Evolutionary conservation across 2,329 filamentous ascomycete genomes (phyloP), one percentile per base, ranked within the genome.

Genomic region (Aspergillus caelatus): DNA sequence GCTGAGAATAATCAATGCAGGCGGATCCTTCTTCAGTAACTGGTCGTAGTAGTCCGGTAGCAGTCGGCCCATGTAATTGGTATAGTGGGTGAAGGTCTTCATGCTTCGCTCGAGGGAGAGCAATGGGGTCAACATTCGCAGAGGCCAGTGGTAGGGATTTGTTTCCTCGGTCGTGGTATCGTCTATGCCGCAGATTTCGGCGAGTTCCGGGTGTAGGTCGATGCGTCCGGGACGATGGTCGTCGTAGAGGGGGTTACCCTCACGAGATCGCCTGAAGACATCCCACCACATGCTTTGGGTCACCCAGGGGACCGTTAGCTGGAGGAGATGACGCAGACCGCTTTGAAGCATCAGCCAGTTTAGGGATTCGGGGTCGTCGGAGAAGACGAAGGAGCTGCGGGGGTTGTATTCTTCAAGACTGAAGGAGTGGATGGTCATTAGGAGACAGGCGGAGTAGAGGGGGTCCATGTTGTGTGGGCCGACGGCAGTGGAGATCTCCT

Each of bases 321-420:
- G 55, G 14, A 79, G 68, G 14, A 79, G 68, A 57, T 73, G 71
- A 32, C 74, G 70, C 1, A 79, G 67, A 0, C 77, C 77, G 5
- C 71, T 67, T 62, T 79, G 77, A 19, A 79, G 65, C 2, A 68
- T 65, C 28, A 79, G 71, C 78, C 77, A 79, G 60, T 74, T 78
- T 6, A 79, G 68, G 7, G 73, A 65, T 14, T 67, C 62, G 1
- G 74, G 72, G 36, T 75, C 65, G 3, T 67, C 61, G 16, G 76
- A 73, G 67, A 78, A 79, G 23, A 79, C 71, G 65, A 77, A 79
- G 2, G 77, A 78, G 56, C 70, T 50, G 30, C 64, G 69, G 0
- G 77, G 75, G 60, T 68, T 70, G 62, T 71, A 77, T n/a, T 70
- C 67, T 11, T 73, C 70, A 7, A 73, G 66, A 8, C 64, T 59